Conservation (phyloP, 2,329 filamentous ascomycete genomes). For the Cordyceps fumosorosea region DNA sequence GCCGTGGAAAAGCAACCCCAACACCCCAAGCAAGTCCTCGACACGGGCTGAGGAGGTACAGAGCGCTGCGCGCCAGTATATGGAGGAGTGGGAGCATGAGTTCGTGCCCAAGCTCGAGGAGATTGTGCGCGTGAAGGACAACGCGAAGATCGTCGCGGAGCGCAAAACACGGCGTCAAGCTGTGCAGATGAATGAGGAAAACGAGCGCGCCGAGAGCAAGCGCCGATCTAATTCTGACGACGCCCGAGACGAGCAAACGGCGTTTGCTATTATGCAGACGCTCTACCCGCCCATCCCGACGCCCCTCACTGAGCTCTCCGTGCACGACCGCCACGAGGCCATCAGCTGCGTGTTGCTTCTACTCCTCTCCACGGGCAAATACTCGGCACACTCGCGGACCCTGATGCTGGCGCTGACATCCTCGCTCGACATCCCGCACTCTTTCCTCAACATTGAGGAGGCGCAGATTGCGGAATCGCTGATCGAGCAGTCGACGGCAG, state of each 20-base stretch:
- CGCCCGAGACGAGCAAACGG: conserved; percentile 28
- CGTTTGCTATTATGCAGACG: conserved; percentile 39
- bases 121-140: conserved; percentile 48
- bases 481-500: conserved; percentile 53
- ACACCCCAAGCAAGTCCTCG: conserved; percentile 1
- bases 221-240: conserved; percentile 30
- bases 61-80: conserved; percentile 56
- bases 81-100: conserved; percentile 69
- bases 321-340: conserved; percentile 54
- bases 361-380: conserved; percentile 65
- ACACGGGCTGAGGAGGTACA: conserved; percentile 29
- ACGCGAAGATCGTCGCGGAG: conserved; percentile 39
- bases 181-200: conserved; percentile 31
- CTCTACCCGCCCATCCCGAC: conserved; percentile 49
- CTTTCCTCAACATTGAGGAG: conserved; percentile 62
- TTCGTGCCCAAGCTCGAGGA: conserved; percentile 67
- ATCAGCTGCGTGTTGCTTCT: conserved; percentile 66
- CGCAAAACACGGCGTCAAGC: conserved; percentile 38
- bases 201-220: conserved; percentile 29
- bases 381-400: conserved; percentile 66
- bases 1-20: conserved; percentile 8
- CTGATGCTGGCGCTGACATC: conserved; percentile 63
- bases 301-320: conserved; percentile 49
- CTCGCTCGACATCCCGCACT: conserved; percentile 56
- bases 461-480: conserved; percentile 69